Evolutionary conservation across 805 yeast species (phyloP).

Genomic region (Millerozyma miso): DNA sequence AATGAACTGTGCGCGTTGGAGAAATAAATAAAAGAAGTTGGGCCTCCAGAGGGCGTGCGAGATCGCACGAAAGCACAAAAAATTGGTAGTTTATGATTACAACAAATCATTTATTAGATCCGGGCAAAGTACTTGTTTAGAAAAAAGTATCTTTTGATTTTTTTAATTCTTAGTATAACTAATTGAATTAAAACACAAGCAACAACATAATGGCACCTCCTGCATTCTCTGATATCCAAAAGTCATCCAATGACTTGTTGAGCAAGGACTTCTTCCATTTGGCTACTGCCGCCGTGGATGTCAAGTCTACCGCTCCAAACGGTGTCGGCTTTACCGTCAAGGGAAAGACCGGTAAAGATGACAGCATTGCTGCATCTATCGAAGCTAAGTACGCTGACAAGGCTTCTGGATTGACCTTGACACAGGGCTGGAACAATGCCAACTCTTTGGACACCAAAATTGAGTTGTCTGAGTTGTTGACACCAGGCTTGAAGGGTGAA

Average conservation of each 20-base stretch:
- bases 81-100: background rate
- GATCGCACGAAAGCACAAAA: background rate
- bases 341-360: slow-evolving; percentile 80
- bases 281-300: slow-evolving; percentile 81
- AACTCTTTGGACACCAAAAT: slow-evolving; percentile 89
- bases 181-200: background rate
- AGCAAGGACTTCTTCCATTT: slow-evolving; percentile 91
- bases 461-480: slow-evolving; percentile 84
- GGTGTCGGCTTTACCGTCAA: slow-evolving; percentile 93
- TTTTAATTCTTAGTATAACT: background rate
- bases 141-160: too few species aligned
- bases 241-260: slow-evolving; percentile 86
- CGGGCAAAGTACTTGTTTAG: background rate
- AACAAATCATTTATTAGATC: background rate
- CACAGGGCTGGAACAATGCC: slow-evolving; percentile 98
- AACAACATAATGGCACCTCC: slow-evolving; percentile 57
- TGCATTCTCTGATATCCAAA: slow-evolving; percentile 89
- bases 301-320: slow-evolving; percentile 91
- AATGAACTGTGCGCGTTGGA: background rate
- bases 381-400: slow-evolving; percentile 94
- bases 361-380: slow-evolving; percentile 79
- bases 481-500: slow-evolving; percentile 94
- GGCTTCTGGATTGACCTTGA: slow-evolving; percentile 84
- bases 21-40: background rate
- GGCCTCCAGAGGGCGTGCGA: background rate